Base-by-base conservation (phyloP, 768 basidiomycete genomes). In the Neoboletus magnificus region DNA sequence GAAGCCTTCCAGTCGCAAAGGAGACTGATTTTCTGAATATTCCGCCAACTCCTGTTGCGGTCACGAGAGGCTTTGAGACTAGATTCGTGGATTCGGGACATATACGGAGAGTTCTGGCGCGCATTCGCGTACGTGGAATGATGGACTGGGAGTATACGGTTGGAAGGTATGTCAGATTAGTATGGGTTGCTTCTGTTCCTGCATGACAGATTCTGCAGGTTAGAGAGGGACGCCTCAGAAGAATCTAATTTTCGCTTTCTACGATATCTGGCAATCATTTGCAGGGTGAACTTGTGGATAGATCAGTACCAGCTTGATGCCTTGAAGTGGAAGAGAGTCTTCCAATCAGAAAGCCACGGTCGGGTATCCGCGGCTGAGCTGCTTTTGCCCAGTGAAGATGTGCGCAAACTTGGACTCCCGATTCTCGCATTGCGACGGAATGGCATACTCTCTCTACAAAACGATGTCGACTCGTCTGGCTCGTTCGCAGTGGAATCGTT, bases 361-460 rank as follows among this genome's bases (percentile, higher is more conserved):
- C 56, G 15, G 39, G 29, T 29, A 36, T 49, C 55, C 16, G 54
- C 41, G 20, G 49, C 44, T n/a, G 82, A 91, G 52, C 72, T 98
- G 11, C 96, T 94, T 66, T 90, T 95, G 62, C 96, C 95, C 1
- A 60, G 81, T 0, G 84, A 84, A 30, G 73, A 77, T 2, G 79
- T 93, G 53, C 79, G 88, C 22, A 74, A 80, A 41, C 74, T 98
- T 8, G 81, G 80, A 13, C 72, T 98, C n/a, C 93, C 94, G 4
- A 66, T 94, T 6, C 78, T 98, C 32, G 88, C 52, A 23, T 54
- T 63, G 15, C 56, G 52, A 18, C 32, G 9, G 15, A 40, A 41
- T 3, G 9, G 27, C n/a, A 8, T 41, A 18, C 10, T 15, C 32
- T n/a, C 16, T 37, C 39, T 37, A 13, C 48, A 48, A n/a, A 22